These are phyloP conservation scores for Colletotrichum sp. DNA, from an alignment of 2,329 filamentous ascomycete species.

Conservation along the genomic window DNA sequence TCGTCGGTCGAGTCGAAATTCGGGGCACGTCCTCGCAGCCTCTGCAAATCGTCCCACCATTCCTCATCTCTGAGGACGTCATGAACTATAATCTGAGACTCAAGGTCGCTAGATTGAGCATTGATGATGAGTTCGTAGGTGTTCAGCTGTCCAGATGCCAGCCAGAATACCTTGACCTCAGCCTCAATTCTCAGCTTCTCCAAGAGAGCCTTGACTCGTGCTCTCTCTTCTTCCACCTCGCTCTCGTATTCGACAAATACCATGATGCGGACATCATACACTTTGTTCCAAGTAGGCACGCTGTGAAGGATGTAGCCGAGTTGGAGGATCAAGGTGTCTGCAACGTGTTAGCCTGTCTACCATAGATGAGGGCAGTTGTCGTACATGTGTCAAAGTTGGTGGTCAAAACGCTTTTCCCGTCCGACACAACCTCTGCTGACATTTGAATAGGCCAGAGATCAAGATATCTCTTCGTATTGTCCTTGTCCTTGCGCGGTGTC, in stretches of 20 bases:
- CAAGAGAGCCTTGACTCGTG: constrained; percentile 73
- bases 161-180: constrained; percentile 79
- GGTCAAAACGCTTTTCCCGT: constrained; percentile 72
- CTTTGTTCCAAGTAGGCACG: constrained; percentile 78
- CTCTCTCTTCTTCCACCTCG: constrained; percentile 80
- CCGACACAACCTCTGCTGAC: constrained; percentile 79
- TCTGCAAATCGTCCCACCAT: constrained; percentile 82
- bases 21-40: constrained; percentile 46
- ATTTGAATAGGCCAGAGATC: constrained; percentile 94
- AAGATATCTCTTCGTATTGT: constrained; percentile 75
- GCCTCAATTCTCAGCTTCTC: constrained; percentile 84
- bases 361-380: constrained; percentile 24
- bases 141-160: constrained; percentile 73
- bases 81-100: constrained; percentile 63
- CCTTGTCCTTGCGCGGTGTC: constrained; percentile 64
- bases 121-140: constrained; percentile 83
- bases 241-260: constrained; percentile 91
- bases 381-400: constrained; percentile 91
- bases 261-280: constrained; percentile 74
- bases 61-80: constrained; percentile 71
- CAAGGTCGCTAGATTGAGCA: constrained; percentile 52
- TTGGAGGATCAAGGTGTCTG: constrained; percentile 80
- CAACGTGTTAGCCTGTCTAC: not conserved
- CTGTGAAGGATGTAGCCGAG: constrained; percentile 84
- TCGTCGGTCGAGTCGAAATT: constrained; percentile 47